A percentile compares a stretch with the other conserved stretches of the same genome.
These are phyloP conservation scores for Arachis monticola DNA, from an alignment of 331 rosid species.

Conservation along the genomic window DNA sequence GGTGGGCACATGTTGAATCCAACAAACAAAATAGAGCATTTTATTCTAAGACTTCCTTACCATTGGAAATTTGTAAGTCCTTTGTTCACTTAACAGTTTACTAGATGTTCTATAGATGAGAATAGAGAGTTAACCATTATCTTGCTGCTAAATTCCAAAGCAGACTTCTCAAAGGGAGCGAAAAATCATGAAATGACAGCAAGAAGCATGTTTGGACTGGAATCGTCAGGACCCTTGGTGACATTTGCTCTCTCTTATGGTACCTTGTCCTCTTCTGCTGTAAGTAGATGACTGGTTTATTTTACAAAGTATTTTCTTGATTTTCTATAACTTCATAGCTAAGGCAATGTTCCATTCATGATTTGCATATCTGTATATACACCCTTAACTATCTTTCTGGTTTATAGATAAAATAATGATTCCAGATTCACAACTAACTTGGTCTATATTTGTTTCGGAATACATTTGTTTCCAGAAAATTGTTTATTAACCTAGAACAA, in stretches of 20 bases:
- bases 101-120: slow-evolving; percentile 17
- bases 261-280: slow-evolving; percentile 98
- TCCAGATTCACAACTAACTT: too few species aligned
- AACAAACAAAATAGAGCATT: slow-evolving; percentile 56
- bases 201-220: slow-evolving; percentile 78
- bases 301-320: slow-evolving; percentile 15
- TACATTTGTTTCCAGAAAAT: too few species aligned
- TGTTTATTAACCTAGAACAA: too few species aligned
- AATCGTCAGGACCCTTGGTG: slow-evolving; percentile 87
- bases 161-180: slow-evolving; percentile 74
- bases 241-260: slow-evolving; percentile 95
- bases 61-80: slow-evolving; percentile 57
- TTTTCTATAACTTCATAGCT: slow-evolving; percentile 34
- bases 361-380: neutral
- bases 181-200: slow-evolving; percentile 78
- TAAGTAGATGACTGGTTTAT: slow-evolving; percentile 51
- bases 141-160: slow-evolving; percentile 32
- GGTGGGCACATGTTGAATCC: slow-evolving; percentile 59
- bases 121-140: slow-evolving; percentile 25
- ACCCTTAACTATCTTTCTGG: too few species aligned
- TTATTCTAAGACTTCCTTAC: slow-evolving; percentile 61
- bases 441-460: too few species aligned
- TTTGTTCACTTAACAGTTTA: neutral
- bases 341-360: slow-evolving; percentile 3
- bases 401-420: too few species aligned